Evolutionary conservation across 169 alveolate species (phyloP), one percentile per base, ranked within the genome.

Genomic region (Plasmodium inui): DNA sequence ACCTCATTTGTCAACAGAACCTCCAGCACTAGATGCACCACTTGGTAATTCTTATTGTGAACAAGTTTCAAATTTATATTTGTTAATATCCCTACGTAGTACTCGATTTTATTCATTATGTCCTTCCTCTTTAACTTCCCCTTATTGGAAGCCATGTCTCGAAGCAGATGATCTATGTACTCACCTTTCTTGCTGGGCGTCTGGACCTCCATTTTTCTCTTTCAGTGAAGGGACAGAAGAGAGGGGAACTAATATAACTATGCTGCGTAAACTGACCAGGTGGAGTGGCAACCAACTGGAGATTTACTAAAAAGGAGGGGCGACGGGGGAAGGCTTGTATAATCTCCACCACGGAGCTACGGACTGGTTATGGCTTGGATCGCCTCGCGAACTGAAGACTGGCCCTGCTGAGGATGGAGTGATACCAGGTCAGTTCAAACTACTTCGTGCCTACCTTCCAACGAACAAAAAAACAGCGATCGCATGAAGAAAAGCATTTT

Each of bases 41-140:
- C 72, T 81, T 90, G 34, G 37, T 80, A 90, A 90, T 81, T 90
- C 26, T 79, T 34, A 55, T 90, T 44, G 17, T 81, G 55, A 28
- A 90, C 84, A 70, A 44, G 10, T 90, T 90, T 90, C 82, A 90
- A 90, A 90, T 90, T 90, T 12, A 90, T 10, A 81, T 71, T 79
- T 61, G 72, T 44, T 14, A 90, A 90, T 53, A 90, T 70, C 28
- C 84, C 74, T 61, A 90, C 22, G 74, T 90, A 90, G 37, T 90
- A 71, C 44, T 90, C 82, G 12, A 81, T 34, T 46, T 81, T 71
- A 41, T 90, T 70, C 41, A 57, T 44, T 39, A 90, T 32, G 5
- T 81, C 83, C 34, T 90, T 81, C 39, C 37, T 90, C 55, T 8
- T 34, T 34, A 22, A 12, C 72, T 41, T 17, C n/a, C 82, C 76